Conservation (phyloP, 495 filamentous ascomycete genomes). For the Penicillium parvum region DNA sequence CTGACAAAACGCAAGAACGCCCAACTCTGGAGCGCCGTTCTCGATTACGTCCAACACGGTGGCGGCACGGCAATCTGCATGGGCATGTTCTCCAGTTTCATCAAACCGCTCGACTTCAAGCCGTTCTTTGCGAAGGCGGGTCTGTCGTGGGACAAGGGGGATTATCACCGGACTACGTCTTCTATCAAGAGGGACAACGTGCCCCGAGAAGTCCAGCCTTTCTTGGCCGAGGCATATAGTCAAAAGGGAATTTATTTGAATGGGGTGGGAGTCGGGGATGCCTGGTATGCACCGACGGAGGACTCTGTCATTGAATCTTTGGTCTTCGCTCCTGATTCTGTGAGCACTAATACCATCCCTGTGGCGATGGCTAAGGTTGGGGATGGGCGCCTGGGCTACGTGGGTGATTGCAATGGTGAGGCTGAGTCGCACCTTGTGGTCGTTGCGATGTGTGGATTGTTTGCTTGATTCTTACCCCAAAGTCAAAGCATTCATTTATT, state of each 20-base stretch:
- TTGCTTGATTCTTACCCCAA: too few species aligned
- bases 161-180: neutral
- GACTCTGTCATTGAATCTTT: neutral
- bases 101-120: slow-evolving; percentile 2
- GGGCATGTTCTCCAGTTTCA: neutral
- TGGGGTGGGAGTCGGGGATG: neutral
- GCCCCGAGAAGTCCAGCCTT: neutral
- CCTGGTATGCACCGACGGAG: slow-evolving; percentile 1
- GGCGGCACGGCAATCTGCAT: neutral
- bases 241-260: neutral
- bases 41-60: neutral
- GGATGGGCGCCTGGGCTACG: slow-evolving; percentile 3
- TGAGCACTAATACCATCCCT: neutral
- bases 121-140: slow-evolving; percentile 1
- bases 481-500: too few species aligned
- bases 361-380: slow-evolving; percentile 1
- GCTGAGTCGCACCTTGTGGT: neutral
- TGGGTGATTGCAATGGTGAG: neutral
- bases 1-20: neutral
- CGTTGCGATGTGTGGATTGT: slow-evolving; percentile 5
- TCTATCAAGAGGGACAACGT: neutral
- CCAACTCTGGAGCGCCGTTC: neutral
- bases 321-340: neutral
- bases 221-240: neutral
- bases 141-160: neutral